These are phyloP conservation scores for Linum tenue DNA, from an alignment of 345 rosid genomes.

Conservation along the genomic window DNA sequence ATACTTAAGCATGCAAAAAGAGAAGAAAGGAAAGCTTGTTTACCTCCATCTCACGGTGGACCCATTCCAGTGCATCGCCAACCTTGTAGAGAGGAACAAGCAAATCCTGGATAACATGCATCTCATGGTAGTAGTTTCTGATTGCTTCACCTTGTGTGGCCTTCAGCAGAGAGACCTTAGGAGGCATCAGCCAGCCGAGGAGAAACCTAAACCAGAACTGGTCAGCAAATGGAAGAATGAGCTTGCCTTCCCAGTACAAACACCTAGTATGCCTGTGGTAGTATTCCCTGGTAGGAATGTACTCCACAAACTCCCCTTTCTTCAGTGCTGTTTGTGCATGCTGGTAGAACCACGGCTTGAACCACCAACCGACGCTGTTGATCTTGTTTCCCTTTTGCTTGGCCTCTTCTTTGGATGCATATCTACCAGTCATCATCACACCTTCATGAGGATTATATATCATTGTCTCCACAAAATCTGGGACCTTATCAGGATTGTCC, in stretches of 20 bases:
- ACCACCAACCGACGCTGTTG: slow-evolving; percentile 97
- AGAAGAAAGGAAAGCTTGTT: background rate
- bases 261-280: slow-evolving; percentile 97
- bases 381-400: slow-evolving; percentile 80
- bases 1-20: background rate
- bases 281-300: slow-evolving; percentile 92
- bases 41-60: slow-evolving; percentile 96
- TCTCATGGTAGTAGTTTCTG: slow-evolving; percentile 94
- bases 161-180: slow-evolving; percentile 96
- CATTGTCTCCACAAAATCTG: slow-evolving; percentile 95
- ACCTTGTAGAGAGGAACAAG: slow-evolving; percentile 97
- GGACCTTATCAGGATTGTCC: slow-evolving; percentile 63
- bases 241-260: slow-evolving; percentile 99
- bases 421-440: slow-evolving; percentile 88
- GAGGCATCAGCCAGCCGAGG: slow-evolving; percentile 99
- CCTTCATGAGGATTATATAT: slow-evolving; percentile 59
- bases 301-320: slow-evolving; percentile 88
- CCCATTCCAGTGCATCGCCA: slow-evolving; percentile 93
- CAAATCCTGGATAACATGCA: slow-evolving; percentile 98
- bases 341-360: slow-evolving; percentile 97
- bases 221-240: slow-evolving; percentile 93
- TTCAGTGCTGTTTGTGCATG: slow-evolving; percentile 73
- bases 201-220: slow-evolving; percentile 95
- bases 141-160: slow-evolving; percentile 99
- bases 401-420: slow-evolving; percentile 90